These are phyloP conservation scores for Sclerotinia subarctica DNA, from an alignment of 2,329 filamentous ascomycete genomes.

Conservation along the genomic window DNA sequence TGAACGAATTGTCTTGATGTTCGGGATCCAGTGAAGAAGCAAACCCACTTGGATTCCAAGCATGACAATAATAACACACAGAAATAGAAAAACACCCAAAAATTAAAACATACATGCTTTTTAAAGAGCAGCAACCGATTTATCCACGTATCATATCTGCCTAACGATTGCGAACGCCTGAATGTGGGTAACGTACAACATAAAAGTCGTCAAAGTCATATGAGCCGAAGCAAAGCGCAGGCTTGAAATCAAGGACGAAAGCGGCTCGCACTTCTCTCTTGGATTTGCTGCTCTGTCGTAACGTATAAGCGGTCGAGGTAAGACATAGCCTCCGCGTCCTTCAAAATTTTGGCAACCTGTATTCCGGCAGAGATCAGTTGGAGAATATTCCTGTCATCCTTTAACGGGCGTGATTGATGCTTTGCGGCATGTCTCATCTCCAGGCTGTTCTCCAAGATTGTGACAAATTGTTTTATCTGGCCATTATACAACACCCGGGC, in stretches of 20 bases:
- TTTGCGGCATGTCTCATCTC: constrained; percentile 85
- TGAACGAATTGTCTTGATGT: background rate
- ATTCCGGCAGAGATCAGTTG: constrained; percentile 84
- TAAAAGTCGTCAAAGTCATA: constrained; percentile 30
- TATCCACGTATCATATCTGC: background rate
- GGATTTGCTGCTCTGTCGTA: constrained; percentile 75
- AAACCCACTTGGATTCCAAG: background rate
- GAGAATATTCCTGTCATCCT: constrained; percentile 84
- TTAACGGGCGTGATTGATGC: constrained; percentile 76
- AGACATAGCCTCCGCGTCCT: constrained; percentile 49
- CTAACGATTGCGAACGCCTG: background rate
- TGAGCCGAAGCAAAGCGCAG: constrained; percentile 17
- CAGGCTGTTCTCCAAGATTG: constrained; percentile 81
- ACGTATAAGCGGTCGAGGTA: constrained; percentile 73
- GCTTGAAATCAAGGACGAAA: constrained; percentile 30
- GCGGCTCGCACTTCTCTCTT: constrained; percentile 53
- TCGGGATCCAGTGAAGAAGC: background rate
- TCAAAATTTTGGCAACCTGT: constrained; percentile 83
- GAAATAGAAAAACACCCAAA: background rate
- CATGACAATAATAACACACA: background rate
- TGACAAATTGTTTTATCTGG: constrained; percentile 89
- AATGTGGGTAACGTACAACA: constrained; percentile 24
- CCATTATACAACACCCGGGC: constrained; percentile 81
- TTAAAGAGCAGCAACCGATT: background rate
- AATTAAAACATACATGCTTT: background rate